Evolutionary conservation across 2,329 filamentous ascomycete species (phyloP), one percentile per base, ranked within the genome.

Genomic region (Aspergillus sclerotialis): DNA sequence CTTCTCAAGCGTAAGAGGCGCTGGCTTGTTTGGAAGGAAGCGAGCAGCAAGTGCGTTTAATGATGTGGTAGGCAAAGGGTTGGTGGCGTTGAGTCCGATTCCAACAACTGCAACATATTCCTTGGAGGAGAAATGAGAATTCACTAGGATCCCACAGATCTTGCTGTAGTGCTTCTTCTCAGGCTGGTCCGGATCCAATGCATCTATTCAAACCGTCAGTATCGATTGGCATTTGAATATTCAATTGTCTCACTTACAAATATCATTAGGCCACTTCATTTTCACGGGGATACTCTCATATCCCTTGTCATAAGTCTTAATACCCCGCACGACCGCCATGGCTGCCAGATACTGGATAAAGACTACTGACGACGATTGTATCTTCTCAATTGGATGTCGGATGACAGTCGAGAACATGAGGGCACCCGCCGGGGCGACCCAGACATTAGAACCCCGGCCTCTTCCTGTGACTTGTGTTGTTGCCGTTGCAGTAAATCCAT

Each of bases 231-330:
- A 19, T 6, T 28, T 7, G 14, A 4, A 29, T 28, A 2, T 11
- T 18, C n/a, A 14, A 19, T 3, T 4, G n/a, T 28, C 4, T 6
- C 28, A 61, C 72, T 59, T 61, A 80, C 78, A 90, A 35, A 98
- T 85, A 55, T 98, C 92, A 52, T 98, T 98, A 8, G 92, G 92
- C 92, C 92, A 98, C 61, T 98, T 98, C 19, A 98, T 65, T 56
- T 84, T 88, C 26, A 98, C 73, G 1, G 85, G 84, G 4, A 96
- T 60, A 0, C 77, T 69, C 5, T 76, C 70, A 59, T 93, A 96
- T 6, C 81, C 85, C 2, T 63, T 62, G 31, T 82, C 87, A 53
- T 96, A 96, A 16, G 71, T 73, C 43, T 84, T 81, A 42, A 96
- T 80, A 0, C 86, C 90, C 42, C 85, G 76, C 3, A 93, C 82